Base-by-base conservation (phyloP, 2,329 filamentous ascomycete species). In the Tolypocladium tundrense region DNA sequence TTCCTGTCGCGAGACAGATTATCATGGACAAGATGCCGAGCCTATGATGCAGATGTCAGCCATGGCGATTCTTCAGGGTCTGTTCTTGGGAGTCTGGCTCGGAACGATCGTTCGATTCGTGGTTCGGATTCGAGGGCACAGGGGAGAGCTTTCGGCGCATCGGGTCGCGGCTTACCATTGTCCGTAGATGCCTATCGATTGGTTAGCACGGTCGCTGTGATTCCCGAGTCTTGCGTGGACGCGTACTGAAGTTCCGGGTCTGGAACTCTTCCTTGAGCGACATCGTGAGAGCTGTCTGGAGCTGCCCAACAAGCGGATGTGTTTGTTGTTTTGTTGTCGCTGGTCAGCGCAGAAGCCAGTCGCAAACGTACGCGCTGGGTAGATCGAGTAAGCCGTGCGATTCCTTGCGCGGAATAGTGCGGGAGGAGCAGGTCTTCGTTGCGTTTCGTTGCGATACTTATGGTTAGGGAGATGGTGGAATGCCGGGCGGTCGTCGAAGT, bases 211-310 rank as follows among this genome's bases (percentile, higher is more conserved):
- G 24, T 48, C 55, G 54, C 58, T 27, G 50, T 45, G 24, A 54
- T 56, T 37, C 53, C 21, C 55, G 63, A 57, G 50, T 50, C 56
- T 14, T 10, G 33, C 13, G 9, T 27, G 27, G 6, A 2, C 60
- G 77, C 85, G 68, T 79, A 88, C 86, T 89, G 75, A 89, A 89
- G 76, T 89, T 89, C 68, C 86, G 79, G 60, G 85, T 87, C 70
- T 81, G 81, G 70, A 89, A 87, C 74, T 88, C 86, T 69, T 88
- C 86, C 73, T 82, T 82, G 76, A 88, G 79, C 71, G 84, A 82
- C 85, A 88, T 88, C 62, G 76, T 85, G 79, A 66, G 69, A 67
- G 63, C 21, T 66, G 59, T 58, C 55, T 61, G 56, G 54, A 57
- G 45, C 53, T 53, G 31, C 45, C 55, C 31, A 50, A 16, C 10